Evolutionary conservation across 2,329 filamentous ascomycete species (phyloP).

Genomic region (Amesomyces nigricolor): DNA sequence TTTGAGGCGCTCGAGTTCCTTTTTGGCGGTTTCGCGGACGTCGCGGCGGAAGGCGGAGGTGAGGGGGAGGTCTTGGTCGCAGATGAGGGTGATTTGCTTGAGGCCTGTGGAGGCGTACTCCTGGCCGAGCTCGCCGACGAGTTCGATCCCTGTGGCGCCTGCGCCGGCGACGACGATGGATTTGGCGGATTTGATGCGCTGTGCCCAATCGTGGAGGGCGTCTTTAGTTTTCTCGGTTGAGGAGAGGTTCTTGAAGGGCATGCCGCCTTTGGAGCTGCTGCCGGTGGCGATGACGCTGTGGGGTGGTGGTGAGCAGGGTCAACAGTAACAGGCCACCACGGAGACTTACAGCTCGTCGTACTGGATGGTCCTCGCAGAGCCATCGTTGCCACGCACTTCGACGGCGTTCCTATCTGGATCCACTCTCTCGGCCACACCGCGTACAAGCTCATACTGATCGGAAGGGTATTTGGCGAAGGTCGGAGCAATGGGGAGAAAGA

Average conservation of each 20-base stretch:
- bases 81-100: conserved; percentile 45
- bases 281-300: conserved; percentile 48
- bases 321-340: not conserved
- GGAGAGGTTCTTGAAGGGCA: conserved; percentile 47
- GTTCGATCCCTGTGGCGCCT: conserved; percentile 46
- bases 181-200: conserved; percentile 38
- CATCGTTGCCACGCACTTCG: conserved; percentile 34
- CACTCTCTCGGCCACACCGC: conserved; percentile 42
- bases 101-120: conserved; percentile 38
- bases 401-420: conserved; percentile 40
- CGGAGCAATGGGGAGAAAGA: conserved; percentile 44
- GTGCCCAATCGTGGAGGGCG: conserved; percentile 34
- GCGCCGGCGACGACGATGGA: conserved; percentile 49
- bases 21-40: conserved; percentile 36
- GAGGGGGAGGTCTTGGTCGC: conserved; percentile 37
- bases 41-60: conserved; percentile 28
- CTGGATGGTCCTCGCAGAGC: conserved; percentile 32
- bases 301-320: not conserved
- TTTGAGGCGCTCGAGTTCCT: conserved; percentile 40
- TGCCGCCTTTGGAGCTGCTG: conserved; percentile 35
- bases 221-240: conserved; percentile 39
- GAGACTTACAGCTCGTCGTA: conserved; percentile 43
- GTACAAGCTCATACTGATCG: conserved; percentile 47
- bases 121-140: conserved; percentile 46
- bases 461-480: conserved; percentile 44